Evolutionary conservation across 2,329 filamentous ascomycete species (phyloP).

Genomic region (Domatiomyces globalis): DNA sequence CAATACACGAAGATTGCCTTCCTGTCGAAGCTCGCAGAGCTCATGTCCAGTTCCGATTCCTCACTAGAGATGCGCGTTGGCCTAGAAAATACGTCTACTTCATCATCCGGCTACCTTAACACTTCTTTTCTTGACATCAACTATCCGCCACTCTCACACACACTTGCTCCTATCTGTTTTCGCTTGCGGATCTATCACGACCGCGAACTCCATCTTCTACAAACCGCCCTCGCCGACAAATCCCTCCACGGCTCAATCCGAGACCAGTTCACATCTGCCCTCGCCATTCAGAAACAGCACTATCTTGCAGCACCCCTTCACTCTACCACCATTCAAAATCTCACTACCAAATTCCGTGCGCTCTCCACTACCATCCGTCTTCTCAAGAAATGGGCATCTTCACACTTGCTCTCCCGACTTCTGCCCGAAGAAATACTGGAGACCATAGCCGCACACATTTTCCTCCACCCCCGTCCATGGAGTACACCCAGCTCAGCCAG

Average conservation of each 20-base stretch:
- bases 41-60: constrained; percentile 50
- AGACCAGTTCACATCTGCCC: constrained; percentile 54
- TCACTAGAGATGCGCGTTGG: constrained; percentile 57
- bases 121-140: constrained; percentile 51
- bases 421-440: constrained; percentile 72
- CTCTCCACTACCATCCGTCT: constrained; percentile 73
- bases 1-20: constrained; percentile 87
- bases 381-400: constrained; percentile 76
- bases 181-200: constrained; percentile 81
- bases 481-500: constrained; percentile 58
- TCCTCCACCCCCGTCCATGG: constrained; percentile 73
- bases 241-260: constrained; percentile 53
- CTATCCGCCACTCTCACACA: constrained; percentile 39
- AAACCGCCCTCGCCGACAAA: constrained; percentile 59
- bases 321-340: constrained; percentile 64
- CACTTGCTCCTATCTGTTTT: constrained; percentile 49
- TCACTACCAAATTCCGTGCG: constrained; percentile 65
- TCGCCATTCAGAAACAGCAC: constrained; percentile 55
- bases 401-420: constrained; percentile 65
- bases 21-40: constrained; percentile 54
- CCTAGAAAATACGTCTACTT: constrained; percentile 52
- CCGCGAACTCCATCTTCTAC: constrained; percentile 65
- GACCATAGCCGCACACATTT: constrained; percentile 62
- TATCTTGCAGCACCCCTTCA: constrained; percentile 64
- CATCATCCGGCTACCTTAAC: constrained; percentile 12